Conservation (phyloP, 176 grass and related monocot species). For the Avena atlantica region DNA sequence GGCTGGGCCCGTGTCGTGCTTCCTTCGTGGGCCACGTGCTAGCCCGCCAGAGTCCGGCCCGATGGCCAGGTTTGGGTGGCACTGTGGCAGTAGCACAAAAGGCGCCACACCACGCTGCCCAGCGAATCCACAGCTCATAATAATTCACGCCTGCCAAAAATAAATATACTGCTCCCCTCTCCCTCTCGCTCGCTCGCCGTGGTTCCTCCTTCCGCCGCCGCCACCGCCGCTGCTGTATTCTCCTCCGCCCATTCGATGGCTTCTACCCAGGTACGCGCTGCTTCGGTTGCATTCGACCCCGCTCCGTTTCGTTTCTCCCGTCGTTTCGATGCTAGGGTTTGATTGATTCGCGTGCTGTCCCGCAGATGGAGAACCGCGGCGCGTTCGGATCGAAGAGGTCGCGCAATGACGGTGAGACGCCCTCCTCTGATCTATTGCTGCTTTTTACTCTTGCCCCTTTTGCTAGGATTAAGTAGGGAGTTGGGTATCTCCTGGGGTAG, state of each 20-base stretch:
- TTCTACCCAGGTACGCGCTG: slow-evolving; percentile 57
- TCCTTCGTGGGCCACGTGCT: no score
- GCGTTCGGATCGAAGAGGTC: slow-evolving; percentile 83
- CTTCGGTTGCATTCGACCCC: not conserved
- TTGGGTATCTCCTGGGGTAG: not conserved
- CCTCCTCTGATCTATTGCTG: not conserved
- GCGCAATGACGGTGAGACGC: slow-evolving; percentile 77
- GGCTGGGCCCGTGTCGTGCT: no score
- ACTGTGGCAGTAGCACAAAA: not conserved
- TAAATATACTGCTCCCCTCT: not conserved
- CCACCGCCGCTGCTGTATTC: not conserved
- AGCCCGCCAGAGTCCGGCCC: no score
- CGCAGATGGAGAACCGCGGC: slow-evolving; percentile 77
- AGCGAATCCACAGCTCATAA: slow-evolving; percentile 34
- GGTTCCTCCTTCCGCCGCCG: not conserved
- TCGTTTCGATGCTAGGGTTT: slow-evolving; percentile 11
- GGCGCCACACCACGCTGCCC: not conserved
- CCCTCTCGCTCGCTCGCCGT: not conserved
- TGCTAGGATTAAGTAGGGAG: slow-evolving; percentile 25
- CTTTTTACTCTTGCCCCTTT: not conserved
- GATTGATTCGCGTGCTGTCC: slow-evolving; percentile 27
- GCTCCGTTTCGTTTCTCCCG: not conserved
- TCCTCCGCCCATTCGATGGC: slow-evolving; percentile 48
- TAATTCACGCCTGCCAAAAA: not conserved
- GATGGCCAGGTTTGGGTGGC: not conserved